These are phyloP conservation scores for Coemansia sp. DNA, from an alignment of 192 early-diverging fungal genomes.

Conservation along the genomic window DNA sequence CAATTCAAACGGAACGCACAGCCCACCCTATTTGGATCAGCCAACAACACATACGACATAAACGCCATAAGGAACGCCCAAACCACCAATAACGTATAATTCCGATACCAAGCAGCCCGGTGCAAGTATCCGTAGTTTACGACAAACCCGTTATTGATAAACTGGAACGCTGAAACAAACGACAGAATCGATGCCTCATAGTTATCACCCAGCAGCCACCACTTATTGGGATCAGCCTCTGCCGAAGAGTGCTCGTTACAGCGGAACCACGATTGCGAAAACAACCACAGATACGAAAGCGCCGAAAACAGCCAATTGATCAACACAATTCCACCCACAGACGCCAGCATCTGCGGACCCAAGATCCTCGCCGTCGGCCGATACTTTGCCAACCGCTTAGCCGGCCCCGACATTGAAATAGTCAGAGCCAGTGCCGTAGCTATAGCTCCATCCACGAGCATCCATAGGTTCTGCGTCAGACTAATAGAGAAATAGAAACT, in stretches of 20 bases:
- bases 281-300: constrained; percentile 52
- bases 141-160: constrained; percentile 62
- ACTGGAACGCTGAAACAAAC: constrained; percentile 63
- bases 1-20: constrained; percentile 68
- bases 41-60: constrained; percentile 55
- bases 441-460: constrained; percentile 66
- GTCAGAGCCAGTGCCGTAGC: constrained; percentile 59
- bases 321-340: constrained; percentile 56
- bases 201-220: constrained; percentile 77
- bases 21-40: constrained; percentile 59
- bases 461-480: constrained; percentile 65
- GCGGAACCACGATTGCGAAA: constrained; percentile 56
- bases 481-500: constrained; percentile 66
- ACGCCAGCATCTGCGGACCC: constrained; percentile 63
- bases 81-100: constrained; percentile 55
- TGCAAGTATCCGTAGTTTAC: constrained; percentile 65
- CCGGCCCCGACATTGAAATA: constrained; percentile 59
- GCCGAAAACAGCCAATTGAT: constrained; percentile 66
- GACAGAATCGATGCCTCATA: constrained; percentile 60
- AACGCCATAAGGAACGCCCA: constrained; percentile 49
- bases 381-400: constrained; percentile 46
- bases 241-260: constrained; percentile 67
- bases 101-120: constrained; percentile 56
- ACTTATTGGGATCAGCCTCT: constrained; percentile 57
- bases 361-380: constrained; percentile 69